A percentile compares a stretch with the other conserved stretches of the same genome.
Conservation (phyloP, 2,329 filamentous ascomycete genomes). For the Aspergillus alliaceus region DNA sequence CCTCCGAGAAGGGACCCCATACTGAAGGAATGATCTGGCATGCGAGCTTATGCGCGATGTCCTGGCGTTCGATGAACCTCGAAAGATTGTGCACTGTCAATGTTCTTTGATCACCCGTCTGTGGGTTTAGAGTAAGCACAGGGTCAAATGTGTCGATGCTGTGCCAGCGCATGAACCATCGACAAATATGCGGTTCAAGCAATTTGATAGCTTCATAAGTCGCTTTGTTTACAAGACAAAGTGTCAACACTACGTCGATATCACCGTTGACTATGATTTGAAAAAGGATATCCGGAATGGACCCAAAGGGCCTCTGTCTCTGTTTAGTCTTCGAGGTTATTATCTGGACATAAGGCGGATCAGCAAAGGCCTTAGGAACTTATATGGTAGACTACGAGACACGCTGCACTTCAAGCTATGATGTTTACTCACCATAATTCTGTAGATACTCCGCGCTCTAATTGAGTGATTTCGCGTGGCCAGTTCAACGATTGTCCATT, state of each 20-base stretch:
- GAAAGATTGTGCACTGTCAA: conserved; percentile 25
- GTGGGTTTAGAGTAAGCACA: conserved; percentile 47
- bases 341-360: conserved; percentile 4
- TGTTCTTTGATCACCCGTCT: conserved; percentile 20
- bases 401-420: not conserved
- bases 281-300: conserved; percentile 29
- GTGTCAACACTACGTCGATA: conserved; percentile 18
- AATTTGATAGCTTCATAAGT: conserved; percentile 27
- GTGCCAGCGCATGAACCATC: conserved; percentile 36
- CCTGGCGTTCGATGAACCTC: conserved; percentile 23
- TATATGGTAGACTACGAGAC: not conserved
- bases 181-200: conserved; percentile 28
- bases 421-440: not conserved
- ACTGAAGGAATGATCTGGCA: conserved; percentile 27
- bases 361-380: not conserved
- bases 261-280: conserved; percentile 30
- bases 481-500: not conserved
- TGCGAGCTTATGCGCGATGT: conserved; percentile 21
- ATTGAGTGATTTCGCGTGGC: not conserved
- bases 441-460: not conserved
- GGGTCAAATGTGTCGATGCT: conserved; percentile 60
- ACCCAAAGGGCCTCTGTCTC: conserved; percentile 19
- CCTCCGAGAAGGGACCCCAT: conserved; percentile 28
- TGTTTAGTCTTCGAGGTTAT: conserved; percentile 8
- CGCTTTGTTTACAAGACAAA: conserved; percentile 27